These are phyloP conservation scores for Termitomyces sp. DNA, from an alignment of 768 basidiomycete genomes.

Conservation along the genomic window DNA sequence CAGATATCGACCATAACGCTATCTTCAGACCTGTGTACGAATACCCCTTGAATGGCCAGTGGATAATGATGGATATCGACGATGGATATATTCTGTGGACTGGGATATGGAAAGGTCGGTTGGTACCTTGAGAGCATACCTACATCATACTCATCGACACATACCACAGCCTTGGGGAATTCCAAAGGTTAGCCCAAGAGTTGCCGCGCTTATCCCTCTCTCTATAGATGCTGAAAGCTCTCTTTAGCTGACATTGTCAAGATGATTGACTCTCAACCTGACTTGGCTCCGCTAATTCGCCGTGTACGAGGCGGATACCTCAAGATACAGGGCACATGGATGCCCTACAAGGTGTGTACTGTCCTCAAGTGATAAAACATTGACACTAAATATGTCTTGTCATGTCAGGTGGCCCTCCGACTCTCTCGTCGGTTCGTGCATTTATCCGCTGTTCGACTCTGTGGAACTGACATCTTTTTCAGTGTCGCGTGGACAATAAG, in stretches of 20 bases:
- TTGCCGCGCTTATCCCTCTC: background rate
- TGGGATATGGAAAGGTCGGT: slow-evolving; percentile 87
- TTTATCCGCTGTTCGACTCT: slow-evolving; percentile 12
- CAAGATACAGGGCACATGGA: slow-evolving; percentile 93
- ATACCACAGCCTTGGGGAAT: slow-evolving; percentile 67
- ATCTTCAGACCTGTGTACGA: slow-evolving; percentile 74
- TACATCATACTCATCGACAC: slow-evolving; percentile 9
- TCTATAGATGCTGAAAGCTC: slow-evolving; percentile 14
- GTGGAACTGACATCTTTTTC: slow-evolving; percentile 9
- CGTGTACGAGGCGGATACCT: slow-evolving; percentile 85
- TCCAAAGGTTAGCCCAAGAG: slow-evolving; percentile 63
- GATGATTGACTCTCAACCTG: slow-evolving; percentile 90
- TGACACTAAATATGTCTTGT: slow-evolving; percentile 1
- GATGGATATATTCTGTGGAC: slow-evolving; percentile 93
- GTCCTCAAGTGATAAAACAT: background rate
- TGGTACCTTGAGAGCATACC: background rate
- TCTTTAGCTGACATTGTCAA: slow-evolving; percentile 82
- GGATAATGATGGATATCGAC: slow-evolving; percentile 96
- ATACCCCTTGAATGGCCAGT: slow-evolving; percentile 84
- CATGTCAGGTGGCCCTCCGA: slow-evolving; percentile 65
- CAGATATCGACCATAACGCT: background rate
- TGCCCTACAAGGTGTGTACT: slow-evolving; percentile 76
- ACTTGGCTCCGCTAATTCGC: slow-evolving; percentile 77
- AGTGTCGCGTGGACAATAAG: slow-evolving; percentile 90
- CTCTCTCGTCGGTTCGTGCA: slow-evolving; percentile 70